Evolutionary conservation across 78 protist species (phyloP).

Genomic region (Bigelowiella natans): DNA sequence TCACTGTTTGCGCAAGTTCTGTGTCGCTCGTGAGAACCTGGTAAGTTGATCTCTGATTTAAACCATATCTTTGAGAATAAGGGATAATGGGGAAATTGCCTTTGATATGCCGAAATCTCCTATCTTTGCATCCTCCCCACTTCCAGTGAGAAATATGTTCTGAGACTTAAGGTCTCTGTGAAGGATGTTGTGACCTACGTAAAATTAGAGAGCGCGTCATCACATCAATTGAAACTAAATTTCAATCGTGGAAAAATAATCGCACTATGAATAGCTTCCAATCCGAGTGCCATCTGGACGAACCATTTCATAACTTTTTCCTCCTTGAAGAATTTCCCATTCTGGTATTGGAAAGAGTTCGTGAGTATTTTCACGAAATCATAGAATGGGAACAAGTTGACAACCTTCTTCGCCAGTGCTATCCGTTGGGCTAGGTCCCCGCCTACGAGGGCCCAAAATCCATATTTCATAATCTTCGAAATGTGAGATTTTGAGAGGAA

Average conservation of each 20-base stretch:
- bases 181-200: constrained; percentile 18
- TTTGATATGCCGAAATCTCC: not conserved
- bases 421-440: not conserved
- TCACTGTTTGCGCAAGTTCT: not conserved
- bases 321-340: not conserved
- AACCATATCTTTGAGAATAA: too few relatives aligned
- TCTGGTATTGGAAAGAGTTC: not conserved
- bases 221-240: too few relatives aligned
- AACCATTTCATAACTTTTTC: not conserved
- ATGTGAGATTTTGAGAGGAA: too few relatives aligned
- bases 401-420: not conserved
- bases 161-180: constrained; percentile 39
- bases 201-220: too few relatives aligned
- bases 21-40: not conserved
- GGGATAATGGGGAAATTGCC: not conserved
- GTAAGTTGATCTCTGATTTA: too few relatives aligned
- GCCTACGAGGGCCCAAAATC: too few relatives aligned
- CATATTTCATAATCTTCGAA: too few relatives aligned
- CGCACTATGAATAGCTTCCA: not conserved
- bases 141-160: constrained; percentile 22
- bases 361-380: too few relatives aligned
- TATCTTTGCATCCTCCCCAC: not conserved
- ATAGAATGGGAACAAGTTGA: too few relatives aligned
- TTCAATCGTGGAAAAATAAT: not conserved
- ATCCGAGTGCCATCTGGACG: not conserved